Conservation (phyloP, 2,329 filamentous ascomycete species). For the Phyllosticta citrichinensis region DNA sequence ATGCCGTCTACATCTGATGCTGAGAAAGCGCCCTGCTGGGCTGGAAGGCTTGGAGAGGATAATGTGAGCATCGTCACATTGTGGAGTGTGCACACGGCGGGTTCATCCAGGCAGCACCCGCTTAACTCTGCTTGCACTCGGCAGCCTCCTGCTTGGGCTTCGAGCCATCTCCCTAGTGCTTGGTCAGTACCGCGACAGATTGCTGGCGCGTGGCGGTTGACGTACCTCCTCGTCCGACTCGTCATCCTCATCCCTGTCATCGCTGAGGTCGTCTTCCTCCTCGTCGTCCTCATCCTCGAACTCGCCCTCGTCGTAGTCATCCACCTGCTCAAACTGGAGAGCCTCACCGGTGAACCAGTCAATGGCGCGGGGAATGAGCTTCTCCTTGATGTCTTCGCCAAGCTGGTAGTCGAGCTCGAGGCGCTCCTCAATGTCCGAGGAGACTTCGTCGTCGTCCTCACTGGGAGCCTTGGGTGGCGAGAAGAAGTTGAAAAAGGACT, state of each 20-base stretch:
- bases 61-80: slow-evolving; percentile 3
- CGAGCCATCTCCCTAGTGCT: slow-evolving; percentile 29
- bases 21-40: slow-evolving; percentile 2
- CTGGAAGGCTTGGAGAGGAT: slow-evolving; percentile 1
- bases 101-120: background rate
- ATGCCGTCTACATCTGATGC: slow-evolving; percentile 11
- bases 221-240: slow-evolving; percentile 29
- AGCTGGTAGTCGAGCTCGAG: slow-evolving; percentile 98
- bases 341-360: slow-evolving; percentile 99
- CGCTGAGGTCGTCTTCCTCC: slow-evolving; percentile 76
- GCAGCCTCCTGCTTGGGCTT: slow-evolving; percentile 36
- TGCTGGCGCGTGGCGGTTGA: background rate
- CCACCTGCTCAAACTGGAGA: slow-evolving; percentile 88
- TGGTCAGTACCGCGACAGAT: background rate
- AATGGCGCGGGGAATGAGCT: slow-evolving; percentile 94
- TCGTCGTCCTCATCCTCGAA: slow-evolving; percentile 90
- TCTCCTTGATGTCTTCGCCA: slow-evolving; percentile 99
- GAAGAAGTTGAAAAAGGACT: slow-evolving; percentile 98
- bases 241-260: slow-evolving; percentile 68
- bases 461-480: slow-evolving; percentile 80
- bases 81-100: background rate
- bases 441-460: slow-evolving; percentile 65
- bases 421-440: slow-evolving; percentile 90
- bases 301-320: slow-evolving; percentile 72
- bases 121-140: slow-evolving; percentile 36